phyloP scores from a whole-genome alignment of 441 rosid species.

The Euphorbia schlechtendalii region DNA sequence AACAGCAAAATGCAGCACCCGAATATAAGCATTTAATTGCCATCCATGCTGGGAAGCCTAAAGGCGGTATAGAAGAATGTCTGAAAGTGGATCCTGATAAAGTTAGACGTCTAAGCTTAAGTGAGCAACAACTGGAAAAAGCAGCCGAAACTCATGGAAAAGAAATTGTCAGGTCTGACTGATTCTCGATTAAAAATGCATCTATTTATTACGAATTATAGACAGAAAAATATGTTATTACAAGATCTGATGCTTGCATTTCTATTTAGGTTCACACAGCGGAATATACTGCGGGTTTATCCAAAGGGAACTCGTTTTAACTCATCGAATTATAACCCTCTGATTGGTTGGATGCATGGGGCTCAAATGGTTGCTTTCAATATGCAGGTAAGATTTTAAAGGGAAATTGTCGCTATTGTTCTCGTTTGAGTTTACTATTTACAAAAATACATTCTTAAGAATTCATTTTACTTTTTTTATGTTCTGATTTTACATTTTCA shows the following conservation, averaged over 20 bases:
- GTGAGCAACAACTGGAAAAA: slow-evolving; percentile 78
- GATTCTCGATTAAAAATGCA: background rate
- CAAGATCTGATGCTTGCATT: slow-evolving; percentile 6
- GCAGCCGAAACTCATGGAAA: slow-evolving; percentile 54
- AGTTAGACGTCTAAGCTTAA: slow-evolving; percentile 80
- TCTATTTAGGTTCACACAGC: slow-evolving; percentile 68
- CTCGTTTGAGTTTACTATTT: too few species aligned
- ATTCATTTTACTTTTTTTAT: too few species aligned
- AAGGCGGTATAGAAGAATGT: slow-evolving; percentile 66
- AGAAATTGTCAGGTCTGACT: slow-evolving; percentile 57
- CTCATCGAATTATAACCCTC: slow-evolving; percentile 88
- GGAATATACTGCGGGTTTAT: slow-evolving; percentile 72
- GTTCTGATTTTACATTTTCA: too few species aligned
- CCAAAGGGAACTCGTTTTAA: slow-evolving; percentile 76
- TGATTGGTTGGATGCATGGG: slow-evolving; percentile 89
- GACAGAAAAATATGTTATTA: background rate
- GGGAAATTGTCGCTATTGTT: too few species aligned
- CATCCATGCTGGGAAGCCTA: slow-evolving; percentile 85
- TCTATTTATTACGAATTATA: background rate
- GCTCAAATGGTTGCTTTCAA: slow-evolving; percentile 99
- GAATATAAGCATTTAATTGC: slow-evolving; percentile 71
- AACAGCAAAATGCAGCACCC: slow-evolving; percentile 35
- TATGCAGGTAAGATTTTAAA: too few species aligned
- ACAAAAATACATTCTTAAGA: too few species aligned
- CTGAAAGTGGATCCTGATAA: slow-evolving; percentile 58